Base-by-base conservation (phyloP, 2,329 filamentous ascomycete genomes). In the Tolypocladium sp. region DNA sequence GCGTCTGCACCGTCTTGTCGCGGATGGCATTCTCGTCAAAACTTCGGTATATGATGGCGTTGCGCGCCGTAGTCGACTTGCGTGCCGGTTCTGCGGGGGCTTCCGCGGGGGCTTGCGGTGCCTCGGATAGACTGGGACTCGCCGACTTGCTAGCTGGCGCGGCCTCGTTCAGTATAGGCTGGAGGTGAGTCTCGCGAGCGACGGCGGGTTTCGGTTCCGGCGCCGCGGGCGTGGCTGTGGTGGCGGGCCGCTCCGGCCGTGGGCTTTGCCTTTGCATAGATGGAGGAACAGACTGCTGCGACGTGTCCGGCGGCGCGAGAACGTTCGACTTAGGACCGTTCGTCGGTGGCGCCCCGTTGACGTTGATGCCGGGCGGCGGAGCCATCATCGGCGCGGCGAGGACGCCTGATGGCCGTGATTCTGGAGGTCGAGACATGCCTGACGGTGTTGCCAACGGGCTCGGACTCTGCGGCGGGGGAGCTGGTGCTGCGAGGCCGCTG, bases 1-100 rank as follows among this genome's bases (percentile, higher is more conserved):
- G 80, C 15, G 80, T 84, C 69, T 86, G 83, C 6, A 83, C 74
- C 52, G 77, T 73, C 66, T 81, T 82, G 62, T 85, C 82, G 64
- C 79, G 78, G 61, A 85, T 76, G 54, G 78, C 78, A 56, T 79
- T 76, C 52, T 82, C 78, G 65, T 85, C 77, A 66, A 86, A 85
- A 63, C 83, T 84, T 58, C 84, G 82, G 38, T 83, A 77, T 55
- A 85, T 80, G 61, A 85, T 82, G 69, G 82, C 79, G 64, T 81
- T 81, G 42, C 82, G 79, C 60, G 83, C 80, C 54, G 86, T 80
- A 3, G 66, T 71, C 22, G 69, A 65, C 3, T 67, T 64, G 15
- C 65, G 63, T 15, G 60, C 52, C 25, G 59, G 33, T 7, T 64
- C 69, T 63, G 59, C 57, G 33, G 63, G 56, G n/a, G n/a, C n/a